Base-by-base conservation (phyloP, 768 basidiomycete species). In the Xerocomus potaroensis region DNA sequence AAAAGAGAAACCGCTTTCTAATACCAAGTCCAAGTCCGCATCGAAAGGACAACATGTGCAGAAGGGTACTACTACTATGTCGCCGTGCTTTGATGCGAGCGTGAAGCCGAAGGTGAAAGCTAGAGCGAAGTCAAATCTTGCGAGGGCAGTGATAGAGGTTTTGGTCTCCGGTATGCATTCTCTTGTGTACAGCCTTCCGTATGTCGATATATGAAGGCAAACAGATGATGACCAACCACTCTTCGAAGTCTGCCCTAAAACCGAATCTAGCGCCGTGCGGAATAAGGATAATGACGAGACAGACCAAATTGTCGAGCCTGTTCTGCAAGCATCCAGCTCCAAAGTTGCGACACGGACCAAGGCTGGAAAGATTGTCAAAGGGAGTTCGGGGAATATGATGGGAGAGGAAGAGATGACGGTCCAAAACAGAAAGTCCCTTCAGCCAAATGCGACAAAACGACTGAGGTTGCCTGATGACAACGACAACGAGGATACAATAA, bases 191-290 rank as follows among this genome's bases (percentile, higher is more conserved):
- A 5, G n/a, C 1, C 12, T 22, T 34, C 26, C 8, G 3, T 2
- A 5, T 12, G 26, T 32, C 45, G 0, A 43, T 43, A 32, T 26
- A 11, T 14, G 16, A n/a, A n/a, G 18, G 16, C 50, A 41, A 44
- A n/a, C 24, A 64, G 63, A 65, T 33, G 65, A 65, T 26, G 65
- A 67, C 8, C 43, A 22, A 32, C 60, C 55, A 2, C 58, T 65
- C 1, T 60, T 63, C 10, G 62, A 65, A 8, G 51, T 48, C 9
- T 60, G 50, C 1, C 56, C 11, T 8, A 55, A 53, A 48, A 12
- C 40, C 9, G 50, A 46, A 36, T n/a, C 45, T 8, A 50, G 21
- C 12, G 47, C 23, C 4, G 21, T 19, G 19, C 50, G 22, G 19
- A 5, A 41, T 8, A 47, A 51, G 11, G 39, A 43, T 9, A 48